These are phyloP conservation scores for Colletotrichum gloeosporioides DNA, from an alignment of 2,329 filamentous ascomycete genomes.

Conservation along the genomic window DNA sequence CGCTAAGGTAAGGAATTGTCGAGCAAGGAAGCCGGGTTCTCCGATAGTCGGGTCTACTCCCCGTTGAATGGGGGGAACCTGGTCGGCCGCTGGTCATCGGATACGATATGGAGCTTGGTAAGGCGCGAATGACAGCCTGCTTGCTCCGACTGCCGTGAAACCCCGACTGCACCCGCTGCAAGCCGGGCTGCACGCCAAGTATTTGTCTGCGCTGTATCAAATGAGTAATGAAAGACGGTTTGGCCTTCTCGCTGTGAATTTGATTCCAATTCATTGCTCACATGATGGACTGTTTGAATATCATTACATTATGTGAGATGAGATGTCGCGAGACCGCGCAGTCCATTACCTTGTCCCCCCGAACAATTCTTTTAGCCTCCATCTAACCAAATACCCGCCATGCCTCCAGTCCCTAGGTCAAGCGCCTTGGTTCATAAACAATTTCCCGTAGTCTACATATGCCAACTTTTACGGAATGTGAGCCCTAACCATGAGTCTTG, in stretches of 20 bases:
- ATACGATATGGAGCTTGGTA: background rate
- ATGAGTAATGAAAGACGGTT: background rate
- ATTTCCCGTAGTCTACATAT: background rate
- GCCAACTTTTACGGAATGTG: background rate
- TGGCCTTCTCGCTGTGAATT: background rate
- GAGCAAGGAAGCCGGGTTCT: background rate
- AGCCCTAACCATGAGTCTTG: background rate
- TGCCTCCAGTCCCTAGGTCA: background rate
- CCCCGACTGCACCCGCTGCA: background rate
- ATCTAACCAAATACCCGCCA: background rate
- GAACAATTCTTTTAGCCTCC: background rate
- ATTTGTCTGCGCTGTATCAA: background rate
- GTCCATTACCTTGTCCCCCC: background rate
- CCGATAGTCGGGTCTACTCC: background rate
- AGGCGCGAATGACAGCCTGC: background rate
- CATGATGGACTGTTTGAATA: background rate
- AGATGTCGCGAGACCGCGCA: background rate
- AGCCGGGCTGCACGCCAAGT: background rate
- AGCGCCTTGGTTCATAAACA: background rate
- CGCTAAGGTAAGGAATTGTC: constrained; percentile 21
- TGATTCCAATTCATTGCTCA: background rate
- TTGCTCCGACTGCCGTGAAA: background rate
- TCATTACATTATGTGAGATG: background rate
- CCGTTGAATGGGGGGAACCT: background rate
- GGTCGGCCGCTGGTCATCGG: background rate